Evolutionary conservation across 1,284 basidiomycete genomes (phyloP).

Genomic region (Entoloma clypeatum): DNA sequence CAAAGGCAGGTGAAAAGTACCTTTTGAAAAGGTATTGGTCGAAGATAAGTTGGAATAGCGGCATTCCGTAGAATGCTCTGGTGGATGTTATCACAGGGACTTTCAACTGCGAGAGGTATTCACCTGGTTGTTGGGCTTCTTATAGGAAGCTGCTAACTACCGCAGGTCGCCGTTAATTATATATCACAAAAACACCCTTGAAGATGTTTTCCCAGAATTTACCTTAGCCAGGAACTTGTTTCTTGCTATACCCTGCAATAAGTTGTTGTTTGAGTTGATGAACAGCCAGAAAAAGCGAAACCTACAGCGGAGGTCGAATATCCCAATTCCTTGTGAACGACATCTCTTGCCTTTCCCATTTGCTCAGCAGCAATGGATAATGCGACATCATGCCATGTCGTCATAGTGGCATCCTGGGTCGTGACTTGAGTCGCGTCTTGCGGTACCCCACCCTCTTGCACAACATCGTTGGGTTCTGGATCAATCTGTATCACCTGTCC

Average conservation of each 20-base stretch:
- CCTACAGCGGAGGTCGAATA: constrained; percentile 93
- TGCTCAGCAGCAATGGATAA: constrained; percentile 86
- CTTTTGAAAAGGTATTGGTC: constrained; percentile 84
- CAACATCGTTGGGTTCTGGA: constrained; percentile 23
- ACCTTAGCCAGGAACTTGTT: constrained; percentile 97
- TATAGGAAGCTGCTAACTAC: constrained; percentile 84
- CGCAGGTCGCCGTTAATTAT: constrained; percentile 1
- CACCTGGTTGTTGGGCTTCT: constrained; percentile 85
- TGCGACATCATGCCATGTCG: constrained; percentile 90
- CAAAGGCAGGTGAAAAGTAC: constrained; percentile 33
- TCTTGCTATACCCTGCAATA: constrained; percentile 74
- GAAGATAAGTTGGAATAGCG: constrained; percentile 82
- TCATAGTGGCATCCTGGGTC: constrained; percentile 31
- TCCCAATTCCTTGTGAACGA: constrained; percentile 71
- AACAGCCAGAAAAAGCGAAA: constrained; percentile 6
- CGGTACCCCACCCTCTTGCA: constrained; percentile 3
- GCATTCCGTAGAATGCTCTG: constrained; percentile 79
- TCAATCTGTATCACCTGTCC: constrained; percentile 71
- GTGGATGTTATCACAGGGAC: background rate
- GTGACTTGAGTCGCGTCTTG: constrained; percentile 19
- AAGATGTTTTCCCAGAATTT: constrained; percentile 8
- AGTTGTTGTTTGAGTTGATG: constrained; percentile 1
- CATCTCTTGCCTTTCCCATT: constrained; percentile 73
- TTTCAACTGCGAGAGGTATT: constrained; percentile 8
- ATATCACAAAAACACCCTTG: background rate